A percentile compares a stretch with the other conserved stretches of the same genome.
Evolutionary conservation across 2,329 filamentous ascomycete genomes (phyloP).

Genomic region (Calonectria pteridis): DNA sequence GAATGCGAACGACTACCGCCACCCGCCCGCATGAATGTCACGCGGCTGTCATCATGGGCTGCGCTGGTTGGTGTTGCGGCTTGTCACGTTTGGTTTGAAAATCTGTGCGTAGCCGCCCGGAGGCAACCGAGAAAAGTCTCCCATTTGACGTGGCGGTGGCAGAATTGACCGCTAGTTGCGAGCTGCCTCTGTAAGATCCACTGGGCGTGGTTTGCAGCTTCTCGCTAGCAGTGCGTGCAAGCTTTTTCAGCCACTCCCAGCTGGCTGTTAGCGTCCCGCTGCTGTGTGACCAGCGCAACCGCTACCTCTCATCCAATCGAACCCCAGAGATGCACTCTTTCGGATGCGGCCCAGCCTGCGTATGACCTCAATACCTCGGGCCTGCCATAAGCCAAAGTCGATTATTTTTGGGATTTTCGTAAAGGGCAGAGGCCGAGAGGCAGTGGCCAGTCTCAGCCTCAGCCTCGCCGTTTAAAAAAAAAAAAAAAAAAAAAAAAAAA

Average conservation of each 20-base stretch:
- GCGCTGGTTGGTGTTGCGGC: constrained; percentile 17
- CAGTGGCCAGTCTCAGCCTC: constrained; percentile 2
- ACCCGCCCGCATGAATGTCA: not conserved
- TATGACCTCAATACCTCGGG: constrained; percentile 8
- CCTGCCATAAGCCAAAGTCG: not conserved
- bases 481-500: too few relatives aligned
- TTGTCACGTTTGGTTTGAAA: constrained; percentile 35
- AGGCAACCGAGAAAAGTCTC: constrained; percentile 34
- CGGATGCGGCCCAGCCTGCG: not conserved
- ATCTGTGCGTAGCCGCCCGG: constrained; percentile 37
- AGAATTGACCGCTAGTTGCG: constrained; percentile 20
- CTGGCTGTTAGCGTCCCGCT: constrained; percentile 6
- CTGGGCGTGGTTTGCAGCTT: not conserved
- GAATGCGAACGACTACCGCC: not conserved
- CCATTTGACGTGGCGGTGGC: constrained; percentile 34
- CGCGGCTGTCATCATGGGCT: constrained; percentile 11
- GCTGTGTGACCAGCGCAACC: constrained; percentile 7
- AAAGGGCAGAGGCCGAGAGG: not conserved
- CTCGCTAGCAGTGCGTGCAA: not conserved
- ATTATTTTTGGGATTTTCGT: constrained; percentile 1
- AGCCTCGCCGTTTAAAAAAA: not conserved
- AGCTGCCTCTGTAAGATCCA: constrained; percentile 9
- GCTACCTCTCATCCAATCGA: constrained; percentile 16
- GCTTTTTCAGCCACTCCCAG: constrained; percentile 18
- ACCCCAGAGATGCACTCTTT: not conserved